Percentiles rank a stretch among this genome's conserved stretches.
These are phyloP conservation scores for Chalciporus sphaerocephalus DNA, from an alignment of 768 basidiomycete species.

Conservation along the genomic window DNA sequence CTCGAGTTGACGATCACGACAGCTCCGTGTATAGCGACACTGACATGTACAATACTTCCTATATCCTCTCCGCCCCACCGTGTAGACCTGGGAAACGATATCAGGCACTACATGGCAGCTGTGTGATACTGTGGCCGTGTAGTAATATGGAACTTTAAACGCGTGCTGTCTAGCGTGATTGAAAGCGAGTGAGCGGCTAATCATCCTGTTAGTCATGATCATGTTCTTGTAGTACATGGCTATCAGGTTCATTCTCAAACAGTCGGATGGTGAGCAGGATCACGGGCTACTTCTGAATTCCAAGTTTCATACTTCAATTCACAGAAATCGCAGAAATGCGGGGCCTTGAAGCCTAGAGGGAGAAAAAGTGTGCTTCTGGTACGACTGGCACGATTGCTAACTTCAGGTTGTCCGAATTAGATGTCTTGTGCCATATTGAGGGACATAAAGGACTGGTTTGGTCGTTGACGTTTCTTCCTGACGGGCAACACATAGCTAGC, in stretches of 20 bases:
- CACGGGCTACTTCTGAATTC: neutral
- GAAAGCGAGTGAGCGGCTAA: too few relatives aligned
- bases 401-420: neutral
- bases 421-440: neutral
- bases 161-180: too few relatives aligned
- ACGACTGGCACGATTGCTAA: neutral
- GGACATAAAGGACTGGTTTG: neutral
- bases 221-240: neutral
- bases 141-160: too few relatives aligned
- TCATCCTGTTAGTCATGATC: neutral
- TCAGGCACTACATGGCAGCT: too few relatives aligned
- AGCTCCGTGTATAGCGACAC: too few relatives aligned
- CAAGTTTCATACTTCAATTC: neutral
- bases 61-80: too few relatives aligned
- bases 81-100: too few relatives aligned
- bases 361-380: neutral
- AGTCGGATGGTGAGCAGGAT: neutral
- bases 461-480: conserved; percentile 2
- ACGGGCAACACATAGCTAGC: neutral
- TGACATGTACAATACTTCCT: too few relatives aligned
- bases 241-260: neutral
- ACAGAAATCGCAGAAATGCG: neutral
- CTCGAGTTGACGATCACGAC: conserved; percentile 32
- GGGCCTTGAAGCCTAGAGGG: neutral
- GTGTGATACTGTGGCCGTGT: too few relatives aligned